phyloP scores from a whole-genome alignment of 345 rosid species.

The Eucalyptus tenuipes region DNA sequence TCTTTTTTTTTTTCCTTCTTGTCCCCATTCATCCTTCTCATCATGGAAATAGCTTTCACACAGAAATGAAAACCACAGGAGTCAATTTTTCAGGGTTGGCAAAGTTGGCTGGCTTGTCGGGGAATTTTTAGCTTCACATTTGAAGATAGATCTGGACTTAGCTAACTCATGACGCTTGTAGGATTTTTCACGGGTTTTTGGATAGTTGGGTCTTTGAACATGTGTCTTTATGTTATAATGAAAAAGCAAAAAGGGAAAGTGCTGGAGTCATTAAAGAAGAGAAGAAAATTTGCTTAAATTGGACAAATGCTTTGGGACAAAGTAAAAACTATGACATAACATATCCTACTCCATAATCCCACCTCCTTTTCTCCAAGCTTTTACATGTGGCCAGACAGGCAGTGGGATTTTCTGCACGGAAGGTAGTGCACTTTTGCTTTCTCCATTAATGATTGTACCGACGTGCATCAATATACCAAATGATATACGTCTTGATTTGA shows the following conservation, averaged over 20 bases:
- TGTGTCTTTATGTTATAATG: neutral
- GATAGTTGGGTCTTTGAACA: neutral
- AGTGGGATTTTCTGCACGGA: neutral
- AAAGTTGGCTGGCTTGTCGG: no score
- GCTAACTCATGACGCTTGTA: neutral
- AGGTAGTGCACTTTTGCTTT: neutral
- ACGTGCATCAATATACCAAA: neutral
- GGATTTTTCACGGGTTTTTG: neutral
- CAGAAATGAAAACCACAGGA: neutral
- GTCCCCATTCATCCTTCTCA: neutral
- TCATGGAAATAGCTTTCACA: neutral
- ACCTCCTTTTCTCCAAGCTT: neutral
- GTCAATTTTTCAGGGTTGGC: neutral
- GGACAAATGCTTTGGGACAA: constrained; percentile 39
- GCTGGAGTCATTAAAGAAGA: neutral
- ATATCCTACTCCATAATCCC: neutral
- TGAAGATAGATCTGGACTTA: neutral
- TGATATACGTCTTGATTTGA: neutral
- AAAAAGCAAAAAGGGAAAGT: constrained; percentile 11
- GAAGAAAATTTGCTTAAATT: neutral
- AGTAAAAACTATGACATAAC: neutral
- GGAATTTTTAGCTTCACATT: neutral
- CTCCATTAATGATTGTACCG: neutral
- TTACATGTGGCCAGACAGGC: neutral
- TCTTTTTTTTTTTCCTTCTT: constrained; percentile 15